Evolutionary conservation across 257 asterid genomes (phyloP).

Genomic region (Solanum raphanifolium): DNA sequence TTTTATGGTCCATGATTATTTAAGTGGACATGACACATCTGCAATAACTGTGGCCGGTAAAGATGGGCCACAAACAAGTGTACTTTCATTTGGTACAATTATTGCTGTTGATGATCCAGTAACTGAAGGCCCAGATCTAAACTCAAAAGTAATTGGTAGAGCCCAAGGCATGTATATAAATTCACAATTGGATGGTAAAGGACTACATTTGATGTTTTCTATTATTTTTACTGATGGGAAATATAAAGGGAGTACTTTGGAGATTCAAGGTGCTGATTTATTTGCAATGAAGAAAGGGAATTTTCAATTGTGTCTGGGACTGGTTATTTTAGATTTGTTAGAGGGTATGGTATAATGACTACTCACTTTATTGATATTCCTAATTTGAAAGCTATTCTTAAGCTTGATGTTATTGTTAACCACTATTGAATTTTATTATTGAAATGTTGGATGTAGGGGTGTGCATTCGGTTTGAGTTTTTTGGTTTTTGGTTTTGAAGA

Average conservation of each 20-base stretch:
- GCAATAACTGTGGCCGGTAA: slow-evolving; percentile 32
- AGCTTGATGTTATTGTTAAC: slow-evolving; percentile 30
- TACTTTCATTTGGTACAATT: slow-evolving; percentile 31
- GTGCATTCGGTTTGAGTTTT: no score
- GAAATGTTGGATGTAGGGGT: neutral
- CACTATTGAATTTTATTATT: slow-evolving; percentile 12
- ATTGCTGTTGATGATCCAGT: slow-evolving; percentile 37
- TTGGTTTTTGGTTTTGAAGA: no score
- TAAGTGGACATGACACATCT: slow-evolving; percentile 27
- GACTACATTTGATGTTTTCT: slow-evolving; percentile 28
- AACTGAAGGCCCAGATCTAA: slow-evolving; percentile 29
- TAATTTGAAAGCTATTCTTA: slow-evolving; percentile 30
- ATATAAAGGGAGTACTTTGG: slow-evolving; percentile 37
- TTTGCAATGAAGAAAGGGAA: slow-evolving; percentile 28
- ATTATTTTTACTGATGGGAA: slow-evolving; percentile 35
- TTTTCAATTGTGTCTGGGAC: slow-evolving; percentile 36
- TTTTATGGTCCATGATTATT: slow-evolving; percentile 41
- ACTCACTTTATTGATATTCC: slow-evolving; percentile 28
- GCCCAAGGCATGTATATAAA: slow-evolving; percentile 47
- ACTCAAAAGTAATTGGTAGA: slow-evolving; percentile 33
- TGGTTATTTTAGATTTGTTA: slow-evolving; percentile 33
- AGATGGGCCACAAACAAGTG: slow-evolving; percentile 19
- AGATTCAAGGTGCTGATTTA: slow-evolving; percentile 38
- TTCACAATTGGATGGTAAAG: slow-evolving; percentile 42
- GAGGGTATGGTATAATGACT: slow-evolving; percentile 40